phyloP scores from a whole-genome alignment of 176 grass and related monocot genomes.

The Leersia perrieri region DNA sequence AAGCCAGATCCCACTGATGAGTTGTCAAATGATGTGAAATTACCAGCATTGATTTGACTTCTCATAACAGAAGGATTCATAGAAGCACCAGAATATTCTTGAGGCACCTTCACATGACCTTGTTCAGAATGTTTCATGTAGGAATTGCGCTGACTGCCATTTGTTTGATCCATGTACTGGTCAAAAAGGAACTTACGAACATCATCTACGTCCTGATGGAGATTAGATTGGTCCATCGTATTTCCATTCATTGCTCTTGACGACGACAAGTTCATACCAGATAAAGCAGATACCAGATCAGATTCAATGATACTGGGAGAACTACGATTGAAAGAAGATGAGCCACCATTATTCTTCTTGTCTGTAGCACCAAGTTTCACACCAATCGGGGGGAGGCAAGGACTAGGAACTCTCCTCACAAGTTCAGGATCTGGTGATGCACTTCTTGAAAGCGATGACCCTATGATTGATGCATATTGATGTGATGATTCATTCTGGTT shows the following conservation, averaged over 20 bases:
- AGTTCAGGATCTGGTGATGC: constrained; percentile 39
- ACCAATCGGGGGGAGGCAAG: constrained; percentile 38
- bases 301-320: neutral
- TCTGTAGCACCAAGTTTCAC: neutral
- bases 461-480: constrained; percentile 40
- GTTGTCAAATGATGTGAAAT: constrained; percentile 40
- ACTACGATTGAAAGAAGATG: neutral
- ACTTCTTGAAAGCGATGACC: constrained; percentile 42
- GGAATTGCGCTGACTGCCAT: neutral
- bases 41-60: constrained; percentile 9
- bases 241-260: neutral
- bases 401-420: constrained; percentile 26
- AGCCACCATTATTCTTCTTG: neutral
- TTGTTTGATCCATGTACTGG: neutral
- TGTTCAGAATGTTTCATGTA: neutral
- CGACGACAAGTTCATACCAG: neutral
- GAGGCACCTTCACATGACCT: neutral
- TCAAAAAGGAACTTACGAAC: constrained; percentile 4
- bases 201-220: constrained; percentile 30
- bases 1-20: constrained; percentile 38
- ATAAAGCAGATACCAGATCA: neutral
- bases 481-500: constrained; percentile 25
- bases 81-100: neutral
- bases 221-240: neutral
- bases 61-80: neutral